Conservation (phyloP, 805 yeast species). For the Maudiozyma serrabonitensis region DNA sequence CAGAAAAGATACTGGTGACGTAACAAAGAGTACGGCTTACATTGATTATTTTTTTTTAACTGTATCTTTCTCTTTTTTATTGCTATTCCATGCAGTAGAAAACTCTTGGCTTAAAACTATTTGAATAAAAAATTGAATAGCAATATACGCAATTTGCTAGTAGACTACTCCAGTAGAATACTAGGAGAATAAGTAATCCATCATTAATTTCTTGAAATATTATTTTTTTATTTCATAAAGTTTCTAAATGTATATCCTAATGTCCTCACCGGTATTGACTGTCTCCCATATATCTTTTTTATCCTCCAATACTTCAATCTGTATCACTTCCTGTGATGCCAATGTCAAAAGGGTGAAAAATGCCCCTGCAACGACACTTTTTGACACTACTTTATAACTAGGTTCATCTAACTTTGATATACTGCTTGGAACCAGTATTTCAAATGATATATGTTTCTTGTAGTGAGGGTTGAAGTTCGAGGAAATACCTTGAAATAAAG, state of each 20-base stretch:
- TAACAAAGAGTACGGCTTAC: no score
- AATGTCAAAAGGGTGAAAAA: slow-evolving; percentile 23
- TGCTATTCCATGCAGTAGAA: no score
- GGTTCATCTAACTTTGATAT: slow-evolving; percentile 2
- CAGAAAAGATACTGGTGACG: no score
- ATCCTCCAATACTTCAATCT: not conserved
- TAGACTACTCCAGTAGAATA: no score
- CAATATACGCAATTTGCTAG: no score
- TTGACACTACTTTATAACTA: slow-evolving; percentile 6
- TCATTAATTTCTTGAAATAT: no score
- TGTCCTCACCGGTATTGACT: not conserved
- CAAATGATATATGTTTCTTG: slow-evolving; percentile 16
- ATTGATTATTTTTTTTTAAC: no score
- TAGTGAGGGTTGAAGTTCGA: slow-evolving; percentile 13
- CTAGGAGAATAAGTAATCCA: no score
- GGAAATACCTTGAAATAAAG: slow-evolving; percentile 13
- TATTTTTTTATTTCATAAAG: no score
- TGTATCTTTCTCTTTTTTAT: no score
- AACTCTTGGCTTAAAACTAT: no score
- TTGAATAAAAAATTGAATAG: no score
- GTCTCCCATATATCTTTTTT: not conserved
- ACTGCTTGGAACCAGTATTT: slow-evolving; percentile 22
- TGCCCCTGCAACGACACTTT: slow-evolving; percentile 24
- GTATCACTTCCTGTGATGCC: slow-evolving; percentile 18
- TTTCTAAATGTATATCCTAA: not conserved